These are phyloP conservation scores for Leptodermis oblonga DNA, from an alignment of 257 asterid genomes.

Conservation along the genomic window DNA sequence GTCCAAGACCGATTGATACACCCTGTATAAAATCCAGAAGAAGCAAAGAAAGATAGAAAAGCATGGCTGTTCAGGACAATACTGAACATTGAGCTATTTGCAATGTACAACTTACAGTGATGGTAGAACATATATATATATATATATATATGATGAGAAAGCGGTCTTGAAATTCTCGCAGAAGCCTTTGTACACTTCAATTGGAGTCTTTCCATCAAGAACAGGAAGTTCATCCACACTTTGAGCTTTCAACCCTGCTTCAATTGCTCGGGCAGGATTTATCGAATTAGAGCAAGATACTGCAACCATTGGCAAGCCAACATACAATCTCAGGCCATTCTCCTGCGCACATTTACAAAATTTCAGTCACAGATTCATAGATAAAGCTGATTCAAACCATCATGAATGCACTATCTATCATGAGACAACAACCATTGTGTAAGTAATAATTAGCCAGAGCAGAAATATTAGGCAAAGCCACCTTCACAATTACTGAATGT, in stretches of 20 bases:
- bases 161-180: slow-evolving; percentile 58
- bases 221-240: slow-evolving; percentile 68
- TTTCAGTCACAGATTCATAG: not conserved
- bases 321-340: slow-evolving; percentile 46
- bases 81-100: not conserved
- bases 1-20: slow-evolving; percentile 76
- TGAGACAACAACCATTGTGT: not conserved
- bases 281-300: slow-evolving; percentile 48
- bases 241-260: slow-evolving; percentile 70
- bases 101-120: slow-evolving; percentile 45
- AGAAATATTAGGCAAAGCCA: not conserved
- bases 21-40: slow-evolving; percentile 43
- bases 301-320: slow-evolving; percentile 76
- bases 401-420: not conserved
- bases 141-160: slow-evolving; percentile 48
- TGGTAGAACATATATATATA: slow-evolving; percentile 68
- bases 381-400: not conserved
- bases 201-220: slow-evolving; percentile 74
- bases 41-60: not conserved
- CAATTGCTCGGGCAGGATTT: slow-evolving; percentile 67
- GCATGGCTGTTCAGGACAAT: not conserved
- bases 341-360: slow-evolving; percentile 35
- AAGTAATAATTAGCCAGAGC: not conserved
- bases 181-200: slow-evolving; percentile 55
- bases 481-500: not conserved